Evolutionary conservation across 805 yeast genomes (phyloP), one percentile per base, ranked within the genome.

Genomic region (Lipomyces yamadae): DNA sequence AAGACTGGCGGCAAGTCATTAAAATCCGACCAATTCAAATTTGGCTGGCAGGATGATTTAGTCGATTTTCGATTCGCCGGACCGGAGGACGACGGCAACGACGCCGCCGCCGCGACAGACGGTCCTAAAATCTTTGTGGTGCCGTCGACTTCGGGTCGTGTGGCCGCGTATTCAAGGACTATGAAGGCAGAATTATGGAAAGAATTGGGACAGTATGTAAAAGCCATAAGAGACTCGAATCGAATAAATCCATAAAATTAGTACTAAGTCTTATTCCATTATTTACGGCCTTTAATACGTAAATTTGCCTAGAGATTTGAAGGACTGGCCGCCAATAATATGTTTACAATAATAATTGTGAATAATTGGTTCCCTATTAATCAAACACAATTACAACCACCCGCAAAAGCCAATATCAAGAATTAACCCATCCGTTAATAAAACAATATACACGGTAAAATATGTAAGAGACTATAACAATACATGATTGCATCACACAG

Each of bases 81-180:
- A 24, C 24, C 24, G 24, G 24, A 24, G 24, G 24, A 24, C 24
- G 24, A 24, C 24, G 24, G 24, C 24, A 1, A 24, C 24, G n/a
- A n/a, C n/a, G n/a, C n/a, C 52, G 60, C 61, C 56, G 56, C 54
- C 37, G 56, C 45, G 10, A 10, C 30, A 1, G 11, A 18, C 53
- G 59, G 34, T 5, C 70, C 76, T n/a, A 65, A 73, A 4, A 74
- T 85, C 0, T 86, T 81, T 75, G 92, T 89, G 4, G 82, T 88
- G 34, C 92, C 93, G 2, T 87, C 87, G 56, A 88, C 93, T 0
- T 88, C 92, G 4, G 94, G 94, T 1, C 76, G 90, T 6, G 93
- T 88, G 7, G 80, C 81, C 7, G 82, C 88, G 8, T 77, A 86
- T 73, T 77, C 80, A 35, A 78, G 78, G 64, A 78, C 76, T 0